Evolutionary conservation across 257 asterid species (phyloP), one percentile per base, ranked within the genome.

Genomic region (Orobanche coerulescens): DNA sequence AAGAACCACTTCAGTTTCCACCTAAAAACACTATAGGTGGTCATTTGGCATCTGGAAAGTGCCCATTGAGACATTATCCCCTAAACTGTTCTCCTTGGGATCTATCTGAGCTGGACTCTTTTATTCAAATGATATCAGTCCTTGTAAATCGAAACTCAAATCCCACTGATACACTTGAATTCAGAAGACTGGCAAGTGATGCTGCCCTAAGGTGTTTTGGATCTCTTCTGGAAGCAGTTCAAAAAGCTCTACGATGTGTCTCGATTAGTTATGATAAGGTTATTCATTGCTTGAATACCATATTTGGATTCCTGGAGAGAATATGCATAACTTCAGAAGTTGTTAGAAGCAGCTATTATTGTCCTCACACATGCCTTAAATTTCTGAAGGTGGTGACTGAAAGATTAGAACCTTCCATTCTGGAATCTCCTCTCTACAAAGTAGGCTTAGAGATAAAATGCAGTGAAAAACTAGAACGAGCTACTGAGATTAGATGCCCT

Each of bases 391-490:
- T 73, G 79, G 90, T 68, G 22, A 58, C 72, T 31, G 80, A 74
- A 80, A 84, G 66, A 63, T 57, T 88, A 80, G 86, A 82, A 63
- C 77, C 90, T 40, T 75, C 82, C 50, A 69, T 79, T 69, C 67
- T 88, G 61, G 81, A 67, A 69, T 85, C 90, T 65, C 88, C 83
- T 75, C 87, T 85, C 19, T 88, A 85, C 83, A 79, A 81, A 76
- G 75, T 83, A 78, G 53, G 58, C 54, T 28, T 77, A 48, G 84
- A 79, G 42, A 49, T 73, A 4, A 65, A 73, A 63, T 65, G 36
- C 68, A 52, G 75, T 15, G 69, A 71, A 37, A 76, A 47, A n/a
- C 51, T 75, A 52, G 77, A 72, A 54, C 63, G 51, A 62, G 64
- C 72, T 56, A 44, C 55, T 42, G 79, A 68, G 67, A 47, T 70